A percentile compares a stretch with the other conserved stretches of the same genome.
phyloP scores from a whole-genome alignment of 2,329 filamentous ascomycete genomes.

The Hypoxylon sp. region DNA sequence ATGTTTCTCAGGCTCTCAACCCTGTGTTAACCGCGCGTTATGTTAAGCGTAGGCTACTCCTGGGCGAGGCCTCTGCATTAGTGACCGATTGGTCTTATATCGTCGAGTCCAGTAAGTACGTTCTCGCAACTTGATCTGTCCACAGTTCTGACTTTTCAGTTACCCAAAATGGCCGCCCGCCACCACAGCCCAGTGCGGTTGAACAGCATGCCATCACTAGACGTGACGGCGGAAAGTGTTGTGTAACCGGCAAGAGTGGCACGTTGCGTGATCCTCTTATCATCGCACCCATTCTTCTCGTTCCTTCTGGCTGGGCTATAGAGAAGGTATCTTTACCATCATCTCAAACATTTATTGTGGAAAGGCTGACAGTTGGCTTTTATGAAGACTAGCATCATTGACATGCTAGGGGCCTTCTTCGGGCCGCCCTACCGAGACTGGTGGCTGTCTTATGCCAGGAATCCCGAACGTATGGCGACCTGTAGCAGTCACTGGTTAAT shows the following conservation, averaged over 20 bases:
- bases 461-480: constrained; percentile 27
- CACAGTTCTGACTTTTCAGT: constrained; percentile 24
- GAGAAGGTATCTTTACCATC: constrained; percentile 33
- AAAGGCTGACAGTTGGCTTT: constrained; percentile 10
- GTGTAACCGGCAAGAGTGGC: constrained; percentile 44
- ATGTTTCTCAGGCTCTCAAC: constrained; percentile 29
- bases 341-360: constrained; percentile 5
- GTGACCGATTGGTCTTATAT: constrained; percentile 47
- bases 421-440: constrained; percentile 48
- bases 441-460: constrained; percentile 47
- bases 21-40: constrained; percentile 30
- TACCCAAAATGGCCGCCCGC: constrained; percentile 23
- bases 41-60: constrained; percentile 17
- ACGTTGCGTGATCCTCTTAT: constrained; percentile 41
- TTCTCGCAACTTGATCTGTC: not conserved
- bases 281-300: constrained; percentile 40
- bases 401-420: constrained; percentile 50
- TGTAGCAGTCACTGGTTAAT: constrained; percentile 49
- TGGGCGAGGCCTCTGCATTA: constrained; percentile 16
- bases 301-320: constrained; percentile 42
- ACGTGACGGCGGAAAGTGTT: constrained; percentile 45
- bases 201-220: constrained; percentile 28
- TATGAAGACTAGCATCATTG: constrained; percentile 29
- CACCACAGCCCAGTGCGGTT: constrained; percentile 24
- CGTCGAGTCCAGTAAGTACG: constrained; percentile 43